These are phyloP conservation scores for Thielaviopsis cerberus DNA, from an alignment of 2,329 filamentous ascomycete species.

Conservation along the genomic window DNA sequence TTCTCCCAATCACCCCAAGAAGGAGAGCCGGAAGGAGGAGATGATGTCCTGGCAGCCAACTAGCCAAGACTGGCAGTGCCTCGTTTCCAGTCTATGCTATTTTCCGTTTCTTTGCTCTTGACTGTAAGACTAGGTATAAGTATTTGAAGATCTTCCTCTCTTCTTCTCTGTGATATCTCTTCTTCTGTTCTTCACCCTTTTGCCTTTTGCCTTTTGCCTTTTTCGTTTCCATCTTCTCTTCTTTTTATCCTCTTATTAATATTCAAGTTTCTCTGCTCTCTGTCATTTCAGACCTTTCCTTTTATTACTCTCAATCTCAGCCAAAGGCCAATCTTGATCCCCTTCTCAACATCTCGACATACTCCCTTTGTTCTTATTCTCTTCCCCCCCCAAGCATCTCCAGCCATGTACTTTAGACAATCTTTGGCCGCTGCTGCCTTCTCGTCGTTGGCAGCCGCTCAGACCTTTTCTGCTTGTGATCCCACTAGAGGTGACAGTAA, in stretches of 20 bases:
- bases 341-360: background rate
- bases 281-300: background rate
- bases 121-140: background rate
- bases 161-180: background rate
- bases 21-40: background rate
- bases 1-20: background rate
- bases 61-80: background rate
- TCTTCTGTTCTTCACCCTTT: background rate
- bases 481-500: constrained; percentile 19
- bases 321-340: background rate
- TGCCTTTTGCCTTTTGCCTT: background rate
- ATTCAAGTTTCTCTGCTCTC: background rate
- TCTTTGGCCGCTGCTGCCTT: constrained; percentile 23
- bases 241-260: background rate
- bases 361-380: background rate
- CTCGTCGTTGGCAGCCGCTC: constrained; percentile 30
- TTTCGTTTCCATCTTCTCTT: background rate
- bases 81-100: background rate
- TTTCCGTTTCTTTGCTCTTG: background rate
- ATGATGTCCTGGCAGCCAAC: background rate
- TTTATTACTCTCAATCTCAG: background rate
- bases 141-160: background rate
- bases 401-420: constrained; percentile 21
- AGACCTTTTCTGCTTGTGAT: constrained; percentile 38
- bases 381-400: background rate